Evolutionary conservation across 495 filamentous ascomycete species (phyloP), one percentile per base, ranked within the genome.

Genomic region (Neurospora sp.): DNA sequence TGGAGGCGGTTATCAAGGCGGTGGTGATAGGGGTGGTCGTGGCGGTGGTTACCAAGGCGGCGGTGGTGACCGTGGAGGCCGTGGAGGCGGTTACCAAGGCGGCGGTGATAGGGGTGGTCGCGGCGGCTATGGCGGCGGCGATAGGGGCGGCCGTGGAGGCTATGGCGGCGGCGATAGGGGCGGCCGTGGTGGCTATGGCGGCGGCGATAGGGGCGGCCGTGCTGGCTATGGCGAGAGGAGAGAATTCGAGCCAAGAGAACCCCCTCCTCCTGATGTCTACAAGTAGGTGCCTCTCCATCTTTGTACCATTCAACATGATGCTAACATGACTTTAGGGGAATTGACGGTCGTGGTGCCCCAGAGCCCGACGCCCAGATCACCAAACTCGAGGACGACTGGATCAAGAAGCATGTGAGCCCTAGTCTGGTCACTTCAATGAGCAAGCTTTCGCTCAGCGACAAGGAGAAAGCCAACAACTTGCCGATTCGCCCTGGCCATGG

Each of bases 401-500:
- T 85, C 54, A 66, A 74, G 20, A 70, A 76, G 8, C 66, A 74
- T 62, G 54, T 62, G 7, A 18, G 27, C 9, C 73, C 41, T 35
- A 23, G 69, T 8, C 71, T 74, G 7, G 44, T 72, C 11, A 41
- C 70, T 5, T 73, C 81, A 40, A 75, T 84, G 78, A 74, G 76
- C 41, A 73, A 76, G 71, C 76, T 82, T 12, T 71, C 82, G 6
- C 44, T 83, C 41, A 72, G 73, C 2, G 70, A 74, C 37, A 20
- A 40, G 1, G 23, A n/a, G 3, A 62, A 62, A 9, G 54, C 54
- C 71, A 40, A 74, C 16, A 42, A 74, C 31, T 76, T 87, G 44
- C 86, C 86, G 9, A 72, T 75, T 60, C 86, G 91, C 9, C 91
- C 91, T n/a, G 86, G 83, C 4, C 91, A 87, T 77, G 90, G 90